Evolutionary conservation across 2,329 filamentous ascomycete species (phyloP).

Genomic region (Clonostachys sp.): DNA sequence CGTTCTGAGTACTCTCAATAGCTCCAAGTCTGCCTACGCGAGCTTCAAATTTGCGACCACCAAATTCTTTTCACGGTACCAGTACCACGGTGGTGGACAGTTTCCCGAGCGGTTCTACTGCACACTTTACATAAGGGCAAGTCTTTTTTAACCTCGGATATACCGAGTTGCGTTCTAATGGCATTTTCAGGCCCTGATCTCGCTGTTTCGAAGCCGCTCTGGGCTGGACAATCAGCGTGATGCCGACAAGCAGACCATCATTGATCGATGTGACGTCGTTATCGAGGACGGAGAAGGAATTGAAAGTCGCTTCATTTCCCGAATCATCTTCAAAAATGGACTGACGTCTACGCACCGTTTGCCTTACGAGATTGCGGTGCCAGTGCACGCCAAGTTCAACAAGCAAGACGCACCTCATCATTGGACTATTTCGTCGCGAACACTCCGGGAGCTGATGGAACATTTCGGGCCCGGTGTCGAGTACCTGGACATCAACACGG

Average conservation of each 20-base stretch:
- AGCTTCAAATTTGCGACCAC: constrained; percentile 63
- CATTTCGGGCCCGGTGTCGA: constrained; percentile 79
- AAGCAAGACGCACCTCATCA: constrained; percentile 59
- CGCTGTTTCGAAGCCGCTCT: constrained; percentile 66
- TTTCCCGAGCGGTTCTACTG: constrained; percentile 64
- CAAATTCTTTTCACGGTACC: constrained; percentile 70
- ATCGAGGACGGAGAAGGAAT: constrained; percentile 67
- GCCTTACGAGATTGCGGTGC: constrained; percentile 69
- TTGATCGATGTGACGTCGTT: constrained; percentile 70
- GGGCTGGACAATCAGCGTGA: constrained; percentile 52
- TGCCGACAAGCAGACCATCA: constrained; percentile 61
- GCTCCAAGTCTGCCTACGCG: constrained; percentile 76
- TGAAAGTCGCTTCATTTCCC: constrained; percentile 70
- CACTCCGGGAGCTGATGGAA: constrained; percentile 71
- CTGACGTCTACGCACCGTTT: constrained; percentile 74
- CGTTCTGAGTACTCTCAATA: constrained; percentile 69
- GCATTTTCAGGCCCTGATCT: constrained; percentile 54
- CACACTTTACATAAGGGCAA: constrained; percentile 66
- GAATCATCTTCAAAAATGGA: constrained; percentile 70
- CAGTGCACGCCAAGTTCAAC: constrained; percentile 74
- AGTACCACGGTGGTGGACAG: constrained; percentile 51
- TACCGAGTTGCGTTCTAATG: neutral
- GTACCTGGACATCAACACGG: constrained; percentile 72
- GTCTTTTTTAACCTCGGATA: neutral
- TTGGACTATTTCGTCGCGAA: constrained; percentile 69